Conservation (phyloP, 2,329 filamentous ascomycete species). For the Diaporthe sp. region DNA sequence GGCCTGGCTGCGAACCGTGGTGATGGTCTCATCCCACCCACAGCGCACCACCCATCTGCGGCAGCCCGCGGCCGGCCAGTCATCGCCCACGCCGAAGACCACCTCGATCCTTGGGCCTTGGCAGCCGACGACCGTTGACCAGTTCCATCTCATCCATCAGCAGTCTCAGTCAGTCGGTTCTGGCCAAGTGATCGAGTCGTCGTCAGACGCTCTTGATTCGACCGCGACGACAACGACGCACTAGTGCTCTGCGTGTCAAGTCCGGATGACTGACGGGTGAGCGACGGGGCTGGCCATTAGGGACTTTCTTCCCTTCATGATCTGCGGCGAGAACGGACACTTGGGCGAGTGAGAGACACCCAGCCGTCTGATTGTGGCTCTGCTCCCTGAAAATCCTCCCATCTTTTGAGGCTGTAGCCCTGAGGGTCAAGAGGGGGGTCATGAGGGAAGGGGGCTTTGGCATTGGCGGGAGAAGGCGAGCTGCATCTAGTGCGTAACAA, state of each 20-base stretch:
- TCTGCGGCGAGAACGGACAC: constrained; percentile 32
- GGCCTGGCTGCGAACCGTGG: neutral
- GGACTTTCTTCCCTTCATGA: neutral
- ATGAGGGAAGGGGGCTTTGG: constrained; percentile 21
- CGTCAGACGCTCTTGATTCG: constrained; percentile 2
- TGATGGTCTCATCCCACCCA: constrained; percentile 19
- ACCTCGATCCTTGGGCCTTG: neutral
- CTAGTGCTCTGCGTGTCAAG: constrained; percentile 11
- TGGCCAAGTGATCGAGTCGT: constrained; percentile 15
- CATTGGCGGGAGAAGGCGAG: constrained; percentile 32
- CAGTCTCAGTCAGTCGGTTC: constrained; percentile 15
- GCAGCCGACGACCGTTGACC: constrained; percentile 4
- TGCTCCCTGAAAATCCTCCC: constrained; percentile 16
- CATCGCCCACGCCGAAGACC: neutral
- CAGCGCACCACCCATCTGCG: constrained; percentile 5
- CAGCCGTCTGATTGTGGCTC: constrained; percentile 7
- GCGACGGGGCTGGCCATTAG: constrained; percentile 20
- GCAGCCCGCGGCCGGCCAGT: neutral
- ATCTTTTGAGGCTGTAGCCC: constrained; percentile 19
- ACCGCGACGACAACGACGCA: neutral
- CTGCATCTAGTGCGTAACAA: constrained; percentile 33
- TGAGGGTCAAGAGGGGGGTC: constrained; percentile 3
- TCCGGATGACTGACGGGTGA: constrained; percentile 27
- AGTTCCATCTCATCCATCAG: neutral
- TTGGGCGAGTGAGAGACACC: constrained; percentile 17